A percentile compares a stretch with the other conserved stretches of the same genome.
Evolutionary conservation across 2,329 filamentous ascomycete genomes (phyloP).

Genomic region (Pseudogymnoascus sp.): DNA sequence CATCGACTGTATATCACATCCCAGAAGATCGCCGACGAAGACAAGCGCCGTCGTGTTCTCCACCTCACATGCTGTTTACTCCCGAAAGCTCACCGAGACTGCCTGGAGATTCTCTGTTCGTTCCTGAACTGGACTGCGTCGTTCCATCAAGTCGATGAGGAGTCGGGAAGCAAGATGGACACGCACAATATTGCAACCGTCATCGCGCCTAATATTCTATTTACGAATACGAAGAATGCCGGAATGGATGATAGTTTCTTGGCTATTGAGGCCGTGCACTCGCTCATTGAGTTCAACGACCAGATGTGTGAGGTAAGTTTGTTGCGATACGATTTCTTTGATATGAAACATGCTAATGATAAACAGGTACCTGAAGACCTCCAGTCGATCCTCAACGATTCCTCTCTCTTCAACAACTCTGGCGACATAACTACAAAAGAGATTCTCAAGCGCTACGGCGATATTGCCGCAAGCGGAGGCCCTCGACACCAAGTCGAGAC

Average conservation of each 20-base stretch:
- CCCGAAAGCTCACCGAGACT: conserved; percentile 87
- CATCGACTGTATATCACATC: conserved; percentile 85
- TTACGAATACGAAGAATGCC: conserved; percentile 57
- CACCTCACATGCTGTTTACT: conserved; percentile 89
- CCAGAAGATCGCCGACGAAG: conserved; percentile 77
- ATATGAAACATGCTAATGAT: conserved; percentile 13
- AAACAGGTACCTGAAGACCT: conserved; percentile 85
- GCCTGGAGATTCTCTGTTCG: conserved; percentile 87
- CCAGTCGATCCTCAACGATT: conserved; percentile 77
- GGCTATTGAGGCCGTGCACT: conserved; percentile 87
- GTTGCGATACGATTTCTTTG: neutral
- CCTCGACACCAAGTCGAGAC: conserved; percentile 54
- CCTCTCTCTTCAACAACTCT: conserved; percentile 69
- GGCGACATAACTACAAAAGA: conserved; percentile 94
- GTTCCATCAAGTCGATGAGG: conserved; percentile 95
- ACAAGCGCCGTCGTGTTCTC: conserved; percentile 74
- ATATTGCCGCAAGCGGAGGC: conserved; percentile 50
- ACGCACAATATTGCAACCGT: conserved; percentile 95
- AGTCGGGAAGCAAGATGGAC: conserved; percentile 98
- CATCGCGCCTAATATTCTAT: conserved; percentile 91
- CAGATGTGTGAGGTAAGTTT: conserved; percentile 87
- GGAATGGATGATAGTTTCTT: conserved; percentile 83
- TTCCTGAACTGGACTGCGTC: conserved; percentile 98
- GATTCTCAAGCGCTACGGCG: conserved; percentile 87
- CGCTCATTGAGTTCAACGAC: conserved; percentile 86